Evolutionary conservation across 257 asterid genomes (phyloP), one percentile per base, ranked within the genome.

Genomic region (Apocynum venetum): DNA sequence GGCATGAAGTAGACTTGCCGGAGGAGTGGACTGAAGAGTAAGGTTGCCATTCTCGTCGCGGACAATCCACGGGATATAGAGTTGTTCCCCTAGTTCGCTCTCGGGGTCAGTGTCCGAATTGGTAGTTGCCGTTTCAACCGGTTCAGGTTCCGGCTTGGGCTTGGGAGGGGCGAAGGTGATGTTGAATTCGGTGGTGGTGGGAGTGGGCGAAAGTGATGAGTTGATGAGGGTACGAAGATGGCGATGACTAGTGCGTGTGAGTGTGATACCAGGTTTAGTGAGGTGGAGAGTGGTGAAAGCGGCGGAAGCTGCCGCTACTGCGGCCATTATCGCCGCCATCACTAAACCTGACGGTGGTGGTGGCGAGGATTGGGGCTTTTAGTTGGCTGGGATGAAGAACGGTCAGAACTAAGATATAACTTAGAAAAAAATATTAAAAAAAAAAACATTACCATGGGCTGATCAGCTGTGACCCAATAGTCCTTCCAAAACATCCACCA

Each of bases 311-410:
- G 84, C 86, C 25, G 84, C 86, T 20, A 65, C 81, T 0, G 88
- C 97, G 64, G 92, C 90, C 78, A 89, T 87, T 69, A 90, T 83
- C 82, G 96, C 91, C 82, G 96, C 91, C 97, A 93, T 83, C n/a
- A 60, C 20, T 25, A 46, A 4, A 59, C 56, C 8, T 44, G 64
- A 8, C 48, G 20, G 57, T 44, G 60, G 71, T 76, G 73, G 80
- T 78, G 80, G 88, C 81, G 84, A 78, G 20, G 41, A 51, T 56
- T 41, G 68, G 14, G 43, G 72, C 0, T 35, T 63, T 55, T 5
- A n/a, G 67, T 47, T 46, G 64, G 25, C 36, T 9, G 40, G 65
- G 80, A 67, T 25, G 47, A 59, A 43, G 14, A 12, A 51, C 14
- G 56, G 31, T 25, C 31, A 25, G 31, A 25, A 25, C 31, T 25